Evolutionary conservation across 768 basidiomycete genomes (phyloP).

Genomic region (Imleria badia): DNA sequence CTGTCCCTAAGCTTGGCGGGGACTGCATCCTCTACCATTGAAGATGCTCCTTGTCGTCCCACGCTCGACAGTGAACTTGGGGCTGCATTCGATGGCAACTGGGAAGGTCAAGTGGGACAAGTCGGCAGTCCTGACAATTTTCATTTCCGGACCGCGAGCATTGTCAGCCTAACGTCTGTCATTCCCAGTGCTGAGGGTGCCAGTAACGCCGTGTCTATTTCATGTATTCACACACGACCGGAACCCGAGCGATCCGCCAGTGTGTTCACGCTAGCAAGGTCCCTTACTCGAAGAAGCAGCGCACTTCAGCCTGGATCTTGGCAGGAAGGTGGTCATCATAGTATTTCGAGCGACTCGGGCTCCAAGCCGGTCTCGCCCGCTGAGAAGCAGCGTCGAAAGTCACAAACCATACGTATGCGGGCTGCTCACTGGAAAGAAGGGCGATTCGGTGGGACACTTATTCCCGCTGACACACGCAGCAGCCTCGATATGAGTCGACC

Average conservation of each 20-base stretch:
- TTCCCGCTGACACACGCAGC: conserved; percentile 16
- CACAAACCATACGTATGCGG: conserved; percentile 55
- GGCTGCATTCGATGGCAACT: conserved; percentile 40
- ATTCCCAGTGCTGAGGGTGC: conserved; percentile 27
- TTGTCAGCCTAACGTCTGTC: conserved; percentile 49
- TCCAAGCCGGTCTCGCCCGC: conserved; percentile 15
- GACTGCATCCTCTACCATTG: conserved; percentile 6
- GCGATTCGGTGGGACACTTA: conserved; percentile 43
- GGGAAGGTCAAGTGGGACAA: conserved; percentile 10
- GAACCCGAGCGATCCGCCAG: conserved; percentile 2
- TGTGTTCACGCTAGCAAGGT: background rate
- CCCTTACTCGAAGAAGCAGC: conserved; percentile 8
- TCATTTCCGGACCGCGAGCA: conserved; percentile 54
- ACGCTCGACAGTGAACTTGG: conserved; percentile 62
- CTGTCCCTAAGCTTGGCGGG: conserved; percentile 4
- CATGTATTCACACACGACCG: background rate
- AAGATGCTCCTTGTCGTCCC: conserved; percentile 18
- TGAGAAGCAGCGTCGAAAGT: conserved; percentile 37
- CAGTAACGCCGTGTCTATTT: background rate
- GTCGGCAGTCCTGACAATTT: conserved; percentile 34
- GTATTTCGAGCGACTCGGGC: conserved; percentile 28
- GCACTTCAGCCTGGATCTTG: conserved; percentile 8
- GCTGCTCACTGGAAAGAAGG: conserved; percentile 61
- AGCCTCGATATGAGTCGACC: conserved; percentile 23
- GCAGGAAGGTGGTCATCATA: conserved; percentile 7